Percentiles rank a stretch among this genome's conserved stretches.
phyloP scores from a whole-genome alignment of 352 stramenopile species.

The Pythium pyrilobum region DNA sequence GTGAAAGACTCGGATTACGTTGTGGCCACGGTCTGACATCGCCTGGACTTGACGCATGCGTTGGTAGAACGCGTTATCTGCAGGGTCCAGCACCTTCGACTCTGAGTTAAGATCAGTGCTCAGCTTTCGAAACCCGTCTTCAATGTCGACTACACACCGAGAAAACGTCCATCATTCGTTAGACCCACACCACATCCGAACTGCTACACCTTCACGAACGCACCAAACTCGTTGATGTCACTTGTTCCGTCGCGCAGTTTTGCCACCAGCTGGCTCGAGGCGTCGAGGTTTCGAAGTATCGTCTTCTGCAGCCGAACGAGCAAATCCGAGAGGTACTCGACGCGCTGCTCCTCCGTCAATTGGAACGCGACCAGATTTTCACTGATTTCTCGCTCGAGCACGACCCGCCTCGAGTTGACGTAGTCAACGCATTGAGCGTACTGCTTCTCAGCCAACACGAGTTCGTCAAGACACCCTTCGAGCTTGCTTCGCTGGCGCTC shows the following conservation, averaged over 20 bases:
- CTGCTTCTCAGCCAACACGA: conserved; percentile 59
- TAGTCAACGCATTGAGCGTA: conserved; percentile 67
- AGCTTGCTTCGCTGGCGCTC: conserved; percentile 64
- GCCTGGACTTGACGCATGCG: conserved; percentile 62
- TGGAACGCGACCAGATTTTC: conserved; percentile 79
- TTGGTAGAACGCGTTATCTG: conserved; percentile 57
- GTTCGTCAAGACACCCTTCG: conserved; percentile 54
- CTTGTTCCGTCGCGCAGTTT: conserved; percentile 43
- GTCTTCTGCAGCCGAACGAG: conserved; percentile 61
- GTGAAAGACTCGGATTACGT: conserved; percentile 51
- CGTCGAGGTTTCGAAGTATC: conserved; percentile 41
- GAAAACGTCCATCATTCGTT: neutral
- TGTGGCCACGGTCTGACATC: conserved; percentile 60
- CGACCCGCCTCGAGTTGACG: conserved; percentile 55
- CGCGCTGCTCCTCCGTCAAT: conserved; percentile 75
- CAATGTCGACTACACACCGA: conserved; percentile 51
- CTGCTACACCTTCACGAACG: neutral
- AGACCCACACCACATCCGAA: neutral
- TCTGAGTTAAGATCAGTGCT: conserved; percentile 37
- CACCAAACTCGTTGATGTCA: conserved; percentile 67
- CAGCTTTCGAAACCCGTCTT: conserved; percentile 63
- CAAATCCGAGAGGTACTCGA: conserved; percentile 77
- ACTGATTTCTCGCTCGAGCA: conserved; percentile 64
- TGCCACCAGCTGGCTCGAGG: conserved; percentile 37
- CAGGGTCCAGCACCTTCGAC: conserved; percentile 37